Evolutionary conservation across 768 basidiomycete species (phyloP), one percentile per base, ranked within the genome.

Genomic region (Coprinopsis marcescibilis): DNA sequence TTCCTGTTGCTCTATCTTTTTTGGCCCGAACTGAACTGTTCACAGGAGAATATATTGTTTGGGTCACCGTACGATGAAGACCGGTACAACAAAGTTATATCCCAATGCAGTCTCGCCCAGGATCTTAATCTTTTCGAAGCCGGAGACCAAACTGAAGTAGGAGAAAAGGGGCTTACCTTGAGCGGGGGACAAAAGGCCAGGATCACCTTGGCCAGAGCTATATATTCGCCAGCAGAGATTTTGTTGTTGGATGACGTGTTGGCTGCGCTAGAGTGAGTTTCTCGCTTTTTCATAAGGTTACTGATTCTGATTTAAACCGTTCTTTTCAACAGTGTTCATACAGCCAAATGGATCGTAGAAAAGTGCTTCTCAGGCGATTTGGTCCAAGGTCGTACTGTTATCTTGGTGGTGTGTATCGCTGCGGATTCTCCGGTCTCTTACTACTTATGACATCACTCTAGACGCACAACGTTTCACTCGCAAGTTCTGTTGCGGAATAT

Each of bases 341-440:
- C 88, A 0, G 83, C 89, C 0, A 80, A 86, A 52, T 87, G 88
- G 65, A 77, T 96, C 37, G 83, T 83, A 55, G 71, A 80, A 15
- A 73, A 89, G 42, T 92, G 89, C 56, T 71, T 96, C 36, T 70
- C 73, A 47, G 91, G 93, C 8, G 81, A 84, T 34, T 67, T 95
- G 39, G 72, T 91, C 57, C 64, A 69, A n/a, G 80, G 77, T 13
- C 75, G 91, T 45, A 95, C 93, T 0, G 68, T 93, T 45, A 72
- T 96, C 35, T 73, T 96, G 25, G 91, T 95, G 36, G 78, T 78
- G 55, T 34, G 69, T 62, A 3, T 12, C 17, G 29, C 30, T 15
- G 27, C 38, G 8, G 21, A 50, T 23, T 13, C 25, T 5, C 17
- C 8, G 20, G 13, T 46, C 15, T 35, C 17, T 25, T 30, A 13